These are phyloP conservation scores for Wickerhamomyces mucosus DNA, from an alignment of 805 yeast species.

Conservation along the genomic window DNA sequence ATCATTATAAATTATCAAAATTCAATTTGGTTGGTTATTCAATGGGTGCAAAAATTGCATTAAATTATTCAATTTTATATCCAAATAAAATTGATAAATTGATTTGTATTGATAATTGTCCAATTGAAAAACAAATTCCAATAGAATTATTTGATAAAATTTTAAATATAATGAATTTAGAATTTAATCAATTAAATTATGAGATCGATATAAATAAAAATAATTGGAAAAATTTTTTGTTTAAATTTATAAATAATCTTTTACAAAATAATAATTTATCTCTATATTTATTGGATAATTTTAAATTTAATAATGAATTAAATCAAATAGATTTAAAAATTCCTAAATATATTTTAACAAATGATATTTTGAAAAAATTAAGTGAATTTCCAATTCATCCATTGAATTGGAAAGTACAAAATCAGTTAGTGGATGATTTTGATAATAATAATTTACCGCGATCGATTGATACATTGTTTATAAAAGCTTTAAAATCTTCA, in stretches of 20 bases:
- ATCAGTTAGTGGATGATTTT: too few relatives aligned
- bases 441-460: not conserved
- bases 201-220: slow-evolving; percentile 1
- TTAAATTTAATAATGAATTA: slow-evolving; percentile 9
- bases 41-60: slow-evolving; percentile 52
- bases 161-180: slow-evolving; percentile 4
- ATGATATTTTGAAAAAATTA: slow-evolving; percentile 10
- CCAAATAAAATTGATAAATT: slow-evolving; percentile 29
- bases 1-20: slow-evolving; percentile 14
- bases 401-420: too few relatives aligned
- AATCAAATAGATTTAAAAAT: slow-evolving; percentile 12
- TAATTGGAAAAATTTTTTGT: slow-evolving; percentile 1
- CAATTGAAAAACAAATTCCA: slow-evolving; percentile 22
- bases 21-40: slow-evolving; percentile 41
- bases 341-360: slow-evolving; percentile 16
- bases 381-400: slow-evolving; percentile 22
- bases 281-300: slow-evolving; percentile 11
- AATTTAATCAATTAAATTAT: slow-evolving; percentile 5
- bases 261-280: slow-evolving; percentile 3
- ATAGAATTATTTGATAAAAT: slow-evolving; percentile 21
- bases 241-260: slow-evolving; percentile 5
- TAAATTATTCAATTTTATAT: slow-evolving; percentile 31
- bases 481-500: slow-evolving; percentile 33
- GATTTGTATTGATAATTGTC: slow-evolving; percentile 40
- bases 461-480: slow-evolving; percentile 24